Base-by-base conservation (phyloP, 352 stramenopile species). In the Elongisporangium anandrum region DNA sequence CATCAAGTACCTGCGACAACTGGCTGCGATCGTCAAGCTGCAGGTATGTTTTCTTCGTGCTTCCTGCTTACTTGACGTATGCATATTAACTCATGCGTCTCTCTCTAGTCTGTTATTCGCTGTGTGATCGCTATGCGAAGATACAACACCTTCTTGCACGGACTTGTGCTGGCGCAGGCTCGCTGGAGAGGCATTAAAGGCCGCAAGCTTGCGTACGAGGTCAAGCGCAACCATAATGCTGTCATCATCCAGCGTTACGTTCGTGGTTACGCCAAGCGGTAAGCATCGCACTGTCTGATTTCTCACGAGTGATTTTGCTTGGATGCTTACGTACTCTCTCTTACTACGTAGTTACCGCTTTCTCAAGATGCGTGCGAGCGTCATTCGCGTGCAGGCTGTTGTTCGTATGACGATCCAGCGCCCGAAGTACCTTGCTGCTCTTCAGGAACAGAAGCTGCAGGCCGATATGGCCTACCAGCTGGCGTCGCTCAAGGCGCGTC, bases 401-500 rank as follows among this genome's bases (percentile, higher is more conserved):
- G 79, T 89, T 53, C 82, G 87, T 51, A 95, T 95, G 87, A 87
- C 81, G 57, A 82, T 93, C 45, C 76, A 88, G 63, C 76, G 82
- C 2, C 75, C 81, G 7, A 94, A 94, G 69, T 95, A 85, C 59
- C 61, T 87, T 4, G 81, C 79, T 45, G 81, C 73, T 21, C 70
- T 91, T 12, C 67, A 92, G 29, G 85, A 95, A 45, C 81, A 93
- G 66, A 88, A 90, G 63, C 66, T 88, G 54, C 80, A 95, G 62
- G 85, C 84, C 41, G 83, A 95, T 61, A 95, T 95, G 87, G 70
- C 77, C 48, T 94, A 88, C 64, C 87, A 95, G 59, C 66, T 95
- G 15, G 60, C 92, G 21, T 83, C 85, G 56, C 69, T 95, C 2
- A 88, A 95, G 64, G 70, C 86, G 16, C 82, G 84, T 22, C 66